Conservation (phyloP, 116 monocot genomes). For the Cymodocea nodosa region DNA sequence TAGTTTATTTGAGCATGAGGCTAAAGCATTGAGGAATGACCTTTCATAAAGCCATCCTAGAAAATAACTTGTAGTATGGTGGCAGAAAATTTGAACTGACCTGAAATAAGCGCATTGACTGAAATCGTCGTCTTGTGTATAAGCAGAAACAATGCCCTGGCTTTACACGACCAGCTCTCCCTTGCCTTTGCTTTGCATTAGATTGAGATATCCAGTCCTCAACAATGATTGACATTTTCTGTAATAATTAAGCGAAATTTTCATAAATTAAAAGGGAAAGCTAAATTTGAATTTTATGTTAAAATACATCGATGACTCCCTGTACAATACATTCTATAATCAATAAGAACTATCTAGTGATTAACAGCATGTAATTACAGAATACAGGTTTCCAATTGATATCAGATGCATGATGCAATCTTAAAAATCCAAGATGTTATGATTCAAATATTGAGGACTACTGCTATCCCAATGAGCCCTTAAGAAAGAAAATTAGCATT, state of each 20-base stretch:
- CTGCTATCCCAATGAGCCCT: too few relatives aligned
- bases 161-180: slow-evolving; percentile 95
- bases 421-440: too few relatives aligned
- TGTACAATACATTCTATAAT: background rate
- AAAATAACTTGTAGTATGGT: background rate
- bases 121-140: slow-evolving; percentile 80
- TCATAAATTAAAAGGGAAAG: background rate
- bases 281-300: background rate
- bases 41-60: background rate
- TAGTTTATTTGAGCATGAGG: too few relatives aligned
- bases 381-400: too few relatives aligned
- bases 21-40: too few relatives aligned
- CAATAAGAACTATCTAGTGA: too few relatives aligned
- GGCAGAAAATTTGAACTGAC: slow-evolving; percentile 16
- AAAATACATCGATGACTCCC: background rate
- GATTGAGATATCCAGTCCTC: slow-evolving; percentile 97
- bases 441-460: too few relatives aligned
- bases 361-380: too few relatives aligned
- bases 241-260: slow-evolving; percentile 10
- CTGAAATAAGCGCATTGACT: slow-evolving; percentile 94
- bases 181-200: slow-evolving; percentile 89
- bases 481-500: too few relatives aligned
- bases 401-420: too few relatives aligned
- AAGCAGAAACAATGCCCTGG: slow-evolving; percentile 90
- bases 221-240: slow-evolving; percentile 99